Percentiles rank a stretch among this genome's conserved stretches.
phyloP scores from a whole-genome alignment of 208 protist genomes.

The Polymyxa betae region DNA sequence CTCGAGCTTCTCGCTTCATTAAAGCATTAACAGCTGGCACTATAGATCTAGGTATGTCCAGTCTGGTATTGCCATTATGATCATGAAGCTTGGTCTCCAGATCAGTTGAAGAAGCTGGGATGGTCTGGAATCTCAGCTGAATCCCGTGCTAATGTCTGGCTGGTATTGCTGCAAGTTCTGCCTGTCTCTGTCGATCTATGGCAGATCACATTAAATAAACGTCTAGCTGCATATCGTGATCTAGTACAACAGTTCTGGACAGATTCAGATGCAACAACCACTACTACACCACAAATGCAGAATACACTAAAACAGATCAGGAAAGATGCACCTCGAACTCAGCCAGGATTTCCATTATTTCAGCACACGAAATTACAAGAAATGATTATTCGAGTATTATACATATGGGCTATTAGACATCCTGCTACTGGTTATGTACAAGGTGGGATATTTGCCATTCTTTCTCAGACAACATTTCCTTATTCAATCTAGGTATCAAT shows the following conservation, averaged over 20 bases:
- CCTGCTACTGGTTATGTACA: constrained; percentile 89
- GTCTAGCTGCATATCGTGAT: not conserved
- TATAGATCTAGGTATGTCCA: not conserved
- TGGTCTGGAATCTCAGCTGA: constrained; percentile 15
- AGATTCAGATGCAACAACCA: not conserved
- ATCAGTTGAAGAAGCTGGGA: constrained; percentile 11
- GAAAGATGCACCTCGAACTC: constrained; percentile 44
- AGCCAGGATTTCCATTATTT: constrained; percentile 2
- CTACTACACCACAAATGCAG: constrained; percentile 6
- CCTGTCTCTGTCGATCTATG: not conserved
- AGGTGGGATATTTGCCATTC: constrained; percentile 1
- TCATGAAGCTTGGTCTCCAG: not conserved
- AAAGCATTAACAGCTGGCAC: not conserved
- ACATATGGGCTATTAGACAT: constrained; percentile 86
- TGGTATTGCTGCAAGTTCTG: constrained; percentile 32
- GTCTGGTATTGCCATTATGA: not conserved
- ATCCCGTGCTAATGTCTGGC: not conserved
- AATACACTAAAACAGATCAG: constrained; percentile 11
- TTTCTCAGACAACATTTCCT: not conserved
- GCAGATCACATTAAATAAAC: not conserved
- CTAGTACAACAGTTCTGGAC: not conserved
- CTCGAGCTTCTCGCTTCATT: not conserved
- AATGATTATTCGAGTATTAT: constrained; percentile 83
- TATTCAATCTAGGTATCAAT: constrained; percentile 79
- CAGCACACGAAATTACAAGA: not conserved